Base-by-base conservation (phyloP, 495 filamentous ascomycete genomes). In the Bacidia gigantensis region DNA sequence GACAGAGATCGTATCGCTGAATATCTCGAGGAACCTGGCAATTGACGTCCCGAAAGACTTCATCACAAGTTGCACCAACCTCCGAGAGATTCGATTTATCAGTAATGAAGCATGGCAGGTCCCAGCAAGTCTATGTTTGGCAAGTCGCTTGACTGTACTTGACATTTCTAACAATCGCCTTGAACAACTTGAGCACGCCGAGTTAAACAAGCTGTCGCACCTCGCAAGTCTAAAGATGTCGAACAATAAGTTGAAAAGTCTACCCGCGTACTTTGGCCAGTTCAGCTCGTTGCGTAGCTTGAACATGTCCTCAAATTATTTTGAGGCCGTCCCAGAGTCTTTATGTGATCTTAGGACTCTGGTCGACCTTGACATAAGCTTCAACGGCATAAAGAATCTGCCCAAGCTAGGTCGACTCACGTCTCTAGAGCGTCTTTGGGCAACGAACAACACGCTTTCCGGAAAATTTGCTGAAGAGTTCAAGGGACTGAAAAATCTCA, bases 21-120 rank as follows among this genome's bases (percentile, higher is more conserved):
- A 97, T 60, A 69, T 99, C 24, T 96, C 90, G 0, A 74, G 82
- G 21, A 99, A 99, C 58, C 75, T 96, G 14, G 87, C 87, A 1
- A 73, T 99, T 43, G 87, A 96, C 64, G 79, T 99, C 12, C 92
- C 92, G 0, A 87, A 86, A 61, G 92, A 99, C 65, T 99, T 99
- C 66, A 90, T 99, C 46, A 87, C 94, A 61, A 81, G 85, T 40
- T 99, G 93, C 65, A 79, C 80, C 46, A 88, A 88, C 61, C 67
- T 99, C 26, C 83, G 92, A 17, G 92, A 99, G 61, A 92, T 99
- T 71, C 93, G 90, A 57, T 99, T 81, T 65, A 83, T 83, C 46
- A 84, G 84, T 58, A 96, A 95, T 60, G 92, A 99, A 58, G 87
- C 89, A 3, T 82, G 83, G 63, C 79, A 80, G 56, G 68, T 97